Base-by-base conservation (phyloP, 2,329 filamentous ascomycete species). In the Rasamsonia emersonii region DNA sequence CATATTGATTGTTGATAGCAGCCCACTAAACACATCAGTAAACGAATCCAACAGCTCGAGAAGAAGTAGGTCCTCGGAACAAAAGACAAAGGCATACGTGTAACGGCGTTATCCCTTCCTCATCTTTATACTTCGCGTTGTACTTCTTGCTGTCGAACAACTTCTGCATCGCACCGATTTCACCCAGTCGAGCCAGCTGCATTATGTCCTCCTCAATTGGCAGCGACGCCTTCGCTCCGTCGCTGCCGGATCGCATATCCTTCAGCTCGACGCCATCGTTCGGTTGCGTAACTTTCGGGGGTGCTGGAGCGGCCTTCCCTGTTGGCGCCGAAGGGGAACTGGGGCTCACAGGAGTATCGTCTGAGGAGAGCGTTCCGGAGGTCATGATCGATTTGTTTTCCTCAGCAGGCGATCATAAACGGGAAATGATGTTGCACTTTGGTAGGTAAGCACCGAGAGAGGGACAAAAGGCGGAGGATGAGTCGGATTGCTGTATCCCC, bases 1-100 rank as follows among this genome's bases (percentile, higher is more conserved):
- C 84, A 65, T 89, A 93, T 58, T 95, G 91, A 54, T 96, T 96
- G 66, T 98, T 98, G 59, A 98, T 96, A 21, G 93, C 86, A 28
- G 91, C 91, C 91, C 91, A 98, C 86, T 98, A 55, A 32, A 45
- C 36, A 30, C 16, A n/a, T n/a, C n/a, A n/a, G n/a, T n/a, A 36
- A 29, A 28, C 20, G 34, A 36, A 29, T 21, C n/a, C n/a, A n/a
- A n/a, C n/a, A n/a, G n/a, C n/a, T n/a, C n/a, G n/a, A n/a, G n/a
- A n/a, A n/a, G n/a, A n/a, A n/a, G n/a, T n/a, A n/a, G n/a, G n/a
- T n/a, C n/a, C n/a, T n/a, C 20, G 11, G n/a, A 2, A 25, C 19
- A 18, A 20, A 23, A 31, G 38, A 28, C 33, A 26, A 11, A 10
- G 19, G 35, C 23, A 18, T 28, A 95, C 89, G 70, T 96, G 91